A percentile compares a stretch with the other conserved stretches of the same genome.
phyloP scores from a whole-genome alignment of 1,139 yeast genomes.

The Lodderomyces margitis region DNA sequence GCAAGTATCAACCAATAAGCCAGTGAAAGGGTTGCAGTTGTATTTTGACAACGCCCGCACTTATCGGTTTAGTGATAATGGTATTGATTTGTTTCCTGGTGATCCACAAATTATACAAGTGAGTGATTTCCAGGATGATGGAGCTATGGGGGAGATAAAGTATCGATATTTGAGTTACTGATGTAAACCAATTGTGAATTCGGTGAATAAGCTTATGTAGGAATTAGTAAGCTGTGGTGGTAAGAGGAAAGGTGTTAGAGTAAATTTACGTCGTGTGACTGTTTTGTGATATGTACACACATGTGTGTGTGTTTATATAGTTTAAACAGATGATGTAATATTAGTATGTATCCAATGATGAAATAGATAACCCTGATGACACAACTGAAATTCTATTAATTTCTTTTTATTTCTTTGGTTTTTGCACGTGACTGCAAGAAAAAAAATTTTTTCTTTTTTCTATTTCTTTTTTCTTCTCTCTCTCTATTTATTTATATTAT shows the following conservation, averaged over 20 bases:
- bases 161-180: slow-evolving; percentile 4
- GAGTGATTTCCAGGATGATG: slow-evolving; percentile 6
- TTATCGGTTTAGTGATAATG: slow-evolving; percentile 35
- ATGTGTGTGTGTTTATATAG: not conserved
- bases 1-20: slow-evolving; percentile 27
- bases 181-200: too few relatives aligned
- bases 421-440: too few relatives aligned
- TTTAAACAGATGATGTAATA: not conserved
- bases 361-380: slow-evolving; percentile 9
- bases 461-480: not conserved
- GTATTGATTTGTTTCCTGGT: slow-evolving; percentile 44
- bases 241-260: not conserved
- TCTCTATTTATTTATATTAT: not conserved
- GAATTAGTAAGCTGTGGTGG: not conserved
- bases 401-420: not conserved
- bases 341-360: slow-evolving; percentile 6
- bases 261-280: not conserved
- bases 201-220: too few relatives aligned
- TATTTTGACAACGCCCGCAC: slow-evolving; percentile 19
- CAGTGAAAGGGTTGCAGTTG: slow-evolving; percentile 46
- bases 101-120: slow-evolving; percentile 17
- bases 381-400: not conserved
- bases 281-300: not conserved
- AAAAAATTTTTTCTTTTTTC: not conserved
- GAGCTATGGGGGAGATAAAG: not conserved